These are phyloP conservation scores for Backusella sp. DNA, from an alignment of 192 early-diverging fungal genomes.

Conservation along the genomic window DNA sequence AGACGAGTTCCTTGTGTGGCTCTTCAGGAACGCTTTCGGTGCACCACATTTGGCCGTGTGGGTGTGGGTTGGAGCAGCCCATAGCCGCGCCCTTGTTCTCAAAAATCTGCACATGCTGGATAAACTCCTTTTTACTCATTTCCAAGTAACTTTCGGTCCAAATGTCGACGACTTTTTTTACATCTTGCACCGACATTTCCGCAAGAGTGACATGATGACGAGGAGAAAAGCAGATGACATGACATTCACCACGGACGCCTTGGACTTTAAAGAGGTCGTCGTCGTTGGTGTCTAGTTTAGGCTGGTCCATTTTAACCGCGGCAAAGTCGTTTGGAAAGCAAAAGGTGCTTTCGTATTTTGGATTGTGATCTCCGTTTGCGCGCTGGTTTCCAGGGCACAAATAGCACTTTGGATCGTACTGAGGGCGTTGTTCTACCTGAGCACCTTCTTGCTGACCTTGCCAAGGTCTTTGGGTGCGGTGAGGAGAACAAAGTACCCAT, in stretches of 20 bases:
- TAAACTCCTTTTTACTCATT: constrained; percentile 46
- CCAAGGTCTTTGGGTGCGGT: constrained; percentile 94
- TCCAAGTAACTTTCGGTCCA: constrained; percentile 72
- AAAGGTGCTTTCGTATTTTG: constrained; percentile 75
- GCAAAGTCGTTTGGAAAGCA: constrained; percentile 94
- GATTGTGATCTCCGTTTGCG: constrained; percentile 71
- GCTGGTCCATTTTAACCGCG: constrained; percentile 71
- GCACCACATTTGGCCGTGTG: constrained; percentile 95
- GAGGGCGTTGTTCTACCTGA: constrained; percentile 41
- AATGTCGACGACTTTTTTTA: constrained; percentile 61
- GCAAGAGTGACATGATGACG: constrained; percentile 87
- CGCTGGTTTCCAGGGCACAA: constrained; percentile 87
- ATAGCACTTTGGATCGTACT: constrained; percentile 81
- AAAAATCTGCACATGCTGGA: constrained; percentile 92
- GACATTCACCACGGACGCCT: constrained; percentile 73
- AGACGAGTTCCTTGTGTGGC: constrained; percentile 65
- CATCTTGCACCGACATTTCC: constrained; percentile 71
- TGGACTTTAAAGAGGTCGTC: constrained; percentile 53
- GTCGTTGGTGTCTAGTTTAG: constrained; percentile 28
- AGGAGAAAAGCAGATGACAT: constrained; percentile 94
- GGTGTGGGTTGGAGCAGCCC: constrained; percentile 98
- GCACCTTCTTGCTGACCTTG: constrained; percentile 68
- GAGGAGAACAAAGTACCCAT: constrained; percentile 98
- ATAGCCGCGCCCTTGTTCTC: constrained; percentile 97
- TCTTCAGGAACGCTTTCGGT: constrained; percentile 83